phyloP scores from a whole-genome alignment of 2,329 filamentous ascomycete genomes.

The Aaosphaeria arxii region DNA sequence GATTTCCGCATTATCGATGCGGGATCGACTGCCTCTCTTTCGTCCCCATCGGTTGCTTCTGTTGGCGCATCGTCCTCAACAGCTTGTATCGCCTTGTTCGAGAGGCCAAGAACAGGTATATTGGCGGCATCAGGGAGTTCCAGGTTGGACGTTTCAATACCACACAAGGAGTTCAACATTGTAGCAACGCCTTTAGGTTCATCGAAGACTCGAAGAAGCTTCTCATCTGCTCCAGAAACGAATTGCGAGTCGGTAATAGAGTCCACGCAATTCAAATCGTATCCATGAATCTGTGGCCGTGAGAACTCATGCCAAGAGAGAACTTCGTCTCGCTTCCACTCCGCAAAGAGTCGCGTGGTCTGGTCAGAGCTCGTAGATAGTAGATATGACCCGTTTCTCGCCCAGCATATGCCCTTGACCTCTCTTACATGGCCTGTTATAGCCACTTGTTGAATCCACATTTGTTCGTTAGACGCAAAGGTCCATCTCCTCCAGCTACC shows the following conservation, averaged over 20 bases:
- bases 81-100: constrained; percentile 82
- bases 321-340: constrained; percentile 60
- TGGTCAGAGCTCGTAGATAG: constrained; percentile 89
- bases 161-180: constrained; percentile 67
- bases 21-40: constrained; percentile 55
- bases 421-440: constrained; percentile 81
- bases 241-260: constrained; percentile 72
- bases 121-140: constrained; percentile 80
- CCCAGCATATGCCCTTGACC: constrained; percentile 82
- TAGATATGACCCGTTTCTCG: constrained; percentile 75
- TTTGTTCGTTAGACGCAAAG: constrained; percentile 57
- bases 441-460: constrained; percentile 74
- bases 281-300: constrained; percentile 94
- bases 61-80: constrained; percentile 30
- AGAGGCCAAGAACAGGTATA: constrained; percentile 91
- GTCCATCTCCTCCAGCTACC: constrained; percentile 92
- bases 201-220: constrained; percentile 92
- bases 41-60: constrained; percentile 45
- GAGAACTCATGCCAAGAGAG: constrained; percentile 92
- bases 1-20: constrained; percentile 57
- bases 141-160: constrained; percentile 42
- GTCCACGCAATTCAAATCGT: constrained; percentile 93
- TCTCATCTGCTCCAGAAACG: constrained; percentile 94
- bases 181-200: constrained; percentile 80
- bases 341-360: constrained; percentile 81